These are phyloP conservation scores for Ascocoryne sarcoides DNA, from an alignment of 2,329 filamentous ascomycete species.

Conservation along the genomic window DNA sequence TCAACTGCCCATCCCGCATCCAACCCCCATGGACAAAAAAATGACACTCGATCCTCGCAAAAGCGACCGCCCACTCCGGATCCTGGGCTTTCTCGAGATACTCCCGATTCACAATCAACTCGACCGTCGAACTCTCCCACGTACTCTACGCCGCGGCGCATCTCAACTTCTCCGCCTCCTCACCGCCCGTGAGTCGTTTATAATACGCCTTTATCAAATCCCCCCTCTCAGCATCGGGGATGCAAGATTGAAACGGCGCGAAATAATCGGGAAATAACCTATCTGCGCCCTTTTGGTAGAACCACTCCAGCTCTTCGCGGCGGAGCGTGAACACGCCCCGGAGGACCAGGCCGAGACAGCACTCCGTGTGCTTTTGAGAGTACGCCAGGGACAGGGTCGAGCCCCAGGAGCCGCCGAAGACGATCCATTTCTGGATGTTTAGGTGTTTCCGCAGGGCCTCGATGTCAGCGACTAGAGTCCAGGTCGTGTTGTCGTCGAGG, in stretches of 20 bases:
- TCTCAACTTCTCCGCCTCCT: constrained; percentile 24
- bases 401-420: constrained; percentile 42
- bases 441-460: constrained; percentile 35
- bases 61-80: constrained; percentile 28
- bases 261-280: constrained; percentile 33
- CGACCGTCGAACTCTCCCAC: constrained; percentile 24
- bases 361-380: constrained; percentile 33
- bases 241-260: constrained; percentile 30
- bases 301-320: constrained; percentile 32
- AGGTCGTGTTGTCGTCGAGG: constrained; percentile 37
- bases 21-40: constrained; percentile 35
- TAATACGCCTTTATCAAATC: constrained; percentile 33
- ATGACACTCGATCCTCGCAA: constrained; percentile 36
- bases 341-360: constrained; percentile 32
- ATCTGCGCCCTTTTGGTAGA: constrained; percentile 25
- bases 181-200: constrained; percentile 29
- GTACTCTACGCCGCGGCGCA: constrained; percentile 25
- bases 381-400: constrained; percentile 37
- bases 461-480: constrained; percentile 36
- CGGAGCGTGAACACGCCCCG: constrained; percentile 35
- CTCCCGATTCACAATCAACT: constrained; percentile 22
- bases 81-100: constrained; percentile 23
- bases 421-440: constrained; percentile 35
- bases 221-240: constrained; percentile 31
- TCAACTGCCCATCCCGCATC: constrained; percentile 34